Evolutionary conservation across 1,284 basidiomycete species (phyloP).

Genomic region (Pseudozyma pruni): DNA sequence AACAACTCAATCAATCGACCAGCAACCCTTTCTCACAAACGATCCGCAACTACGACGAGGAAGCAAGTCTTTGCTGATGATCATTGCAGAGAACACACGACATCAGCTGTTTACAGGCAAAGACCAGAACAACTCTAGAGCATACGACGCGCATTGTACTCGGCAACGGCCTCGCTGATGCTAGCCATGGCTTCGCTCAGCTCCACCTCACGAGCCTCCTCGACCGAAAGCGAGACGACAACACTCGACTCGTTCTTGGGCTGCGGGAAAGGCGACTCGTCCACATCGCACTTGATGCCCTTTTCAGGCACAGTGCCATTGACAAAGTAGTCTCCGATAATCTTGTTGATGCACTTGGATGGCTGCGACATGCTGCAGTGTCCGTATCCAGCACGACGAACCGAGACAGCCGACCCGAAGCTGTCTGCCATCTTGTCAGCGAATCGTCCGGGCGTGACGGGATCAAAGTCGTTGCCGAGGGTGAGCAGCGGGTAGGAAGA

Average conservation of each 20-base stretch:
- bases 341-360: slow-evolving; percentile 48
- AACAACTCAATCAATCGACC: too few relatives aligned
- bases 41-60: too few relatives aligned
- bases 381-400: slow-evolving; percentile 44
- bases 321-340: slow-evolving; percentile 51
- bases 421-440: slow-evolving; percentile 46
- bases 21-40: too few relatives aligned
- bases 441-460: slow-evolving; percentile 47
- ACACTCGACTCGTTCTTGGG: slow-evolving; percentile 20
- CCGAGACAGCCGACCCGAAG: slow-evolving; percentile 40
- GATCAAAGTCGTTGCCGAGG: slow-evolving; percentile 55
- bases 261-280: slow-evolving; percentile 34
- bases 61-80: too few relatives aligned
- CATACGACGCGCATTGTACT: slow-evolving; percentile 24
- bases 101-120: too few relatives aligned
- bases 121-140: background rate
- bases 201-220: slow-evolving; percentile 18
- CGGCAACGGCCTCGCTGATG: slow-evolving; percentile 26
- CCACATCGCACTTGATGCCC: slow-evolving; percentile 40
- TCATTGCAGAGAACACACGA: too few relatives aligned
- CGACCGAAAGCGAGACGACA: slow-evolving; percentile 11
- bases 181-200: slow-evolving; percentile 29
- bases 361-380: slow-evolving; percentile 50
- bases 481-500: slow-evolving; percentile 47
- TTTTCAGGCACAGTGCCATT: slow-evolving; percentile 44